Evolutionary conservation across 306 rosid species (phyloP), one percentile per base, ranked within the genome.

Genomic region (Sophora flavescens): DNA sequence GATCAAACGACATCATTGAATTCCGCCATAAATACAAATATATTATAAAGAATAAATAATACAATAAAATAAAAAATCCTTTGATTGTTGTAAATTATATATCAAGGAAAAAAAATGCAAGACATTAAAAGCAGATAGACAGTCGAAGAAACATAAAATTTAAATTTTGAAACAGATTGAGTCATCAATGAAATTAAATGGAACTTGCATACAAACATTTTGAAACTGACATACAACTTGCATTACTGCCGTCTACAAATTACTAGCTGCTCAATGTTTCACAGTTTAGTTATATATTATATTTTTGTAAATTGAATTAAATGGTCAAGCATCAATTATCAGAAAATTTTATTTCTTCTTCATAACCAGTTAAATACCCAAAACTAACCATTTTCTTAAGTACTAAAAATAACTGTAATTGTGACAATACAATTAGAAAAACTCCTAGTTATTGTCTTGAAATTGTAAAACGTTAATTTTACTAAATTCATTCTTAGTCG

Each of bases 271-370:
- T 33, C 17, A 33, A 6, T 35, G 44, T 6, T 61, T 45, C 2
- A 2, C 12, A 61, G 38, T 33, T 28, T 59, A 13, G 28, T 26
- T 32, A 58, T 61, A 15, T 16, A 1, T 35, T 59, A 2, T 59
- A 11, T 59, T 33, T 61, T 13, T 61, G 45, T 33, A 61, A 39
- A 59, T 28, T 45, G 10, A 60, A 59, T 42, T 57, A 50, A 72
- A 28, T 54, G 42, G 52, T 52, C 63, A 53, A 28, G 47, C 18
- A 70, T 54, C 74, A 68, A 53, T 52, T 3, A 73, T 59, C 69
- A 73, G 56, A 26, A 15, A n/a, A 28, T n/a, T 42, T 73, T 26
- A 60, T 30, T 30, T 6, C 12, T 52, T 16, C 30, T 61, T 50
- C 53, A 17, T 32, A 26, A 36, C 15, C 47, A 62, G 11, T n/a